These are phyloP conservation scores for Crithidia fasciculata DNA, from an alignment of 208 protist species.

Conservation along the genomic window DNA sequence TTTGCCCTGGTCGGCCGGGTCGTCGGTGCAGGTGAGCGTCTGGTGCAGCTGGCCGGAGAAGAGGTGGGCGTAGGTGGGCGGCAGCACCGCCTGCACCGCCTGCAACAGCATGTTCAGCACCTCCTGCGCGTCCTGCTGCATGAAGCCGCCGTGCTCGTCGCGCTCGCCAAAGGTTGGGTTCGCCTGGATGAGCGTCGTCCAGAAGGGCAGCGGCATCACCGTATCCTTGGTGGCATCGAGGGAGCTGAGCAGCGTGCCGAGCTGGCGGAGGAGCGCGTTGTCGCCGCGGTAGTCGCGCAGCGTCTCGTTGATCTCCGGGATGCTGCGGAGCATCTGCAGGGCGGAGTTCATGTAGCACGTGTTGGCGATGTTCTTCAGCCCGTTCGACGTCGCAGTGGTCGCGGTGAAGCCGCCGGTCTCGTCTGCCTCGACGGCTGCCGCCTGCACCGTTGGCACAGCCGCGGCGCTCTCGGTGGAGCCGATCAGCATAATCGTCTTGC, in stretches of 20 bases:
- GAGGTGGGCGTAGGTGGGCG: conserved; percentile 44
- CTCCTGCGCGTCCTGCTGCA: conserved; percentile 91
- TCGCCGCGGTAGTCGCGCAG: conserved; percentile 36
- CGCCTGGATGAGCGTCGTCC: conserved; percentile 45
- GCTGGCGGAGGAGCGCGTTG: conserved; percentile 44
- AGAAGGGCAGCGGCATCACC: conserved; percentile 56
- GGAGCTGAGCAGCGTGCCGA: conserved; percentile 45
- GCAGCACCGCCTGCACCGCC: conserved; percentile 36
- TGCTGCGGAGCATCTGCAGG: conserved; percentile 81
- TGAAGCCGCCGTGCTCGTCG: conserved; percentile 62
- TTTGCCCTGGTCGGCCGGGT: conserved; percentile 42
- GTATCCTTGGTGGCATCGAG: conserved; percentile 48
- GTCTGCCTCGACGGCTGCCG: conserved; percentile 17
- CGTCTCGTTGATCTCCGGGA: conserved; percentile 67
- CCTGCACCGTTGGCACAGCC: conserved; percentile 30
- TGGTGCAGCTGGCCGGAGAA: conserved; percentile 60
- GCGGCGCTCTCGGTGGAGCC: conserved; percentile 57
- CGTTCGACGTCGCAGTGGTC: conserved; percentile 35
- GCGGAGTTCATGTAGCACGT: conserved; percentile 92
- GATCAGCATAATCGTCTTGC: conserved; percentile 83
- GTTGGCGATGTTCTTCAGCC: conserved; percentile 84
- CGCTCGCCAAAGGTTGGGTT: conserved; percentile 74
- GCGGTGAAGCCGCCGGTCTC: conserved; percentile 24
- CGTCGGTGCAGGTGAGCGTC: conserved; percentile 60
- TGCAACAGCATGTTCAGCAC: conserved; percentile 65